Percentiles rank a stretch among this genome's conserved stretches.
phyloP scores from a whole-genome alignment of 1,139 yeast species.

The Geotrichum klebahnii region DNA sequence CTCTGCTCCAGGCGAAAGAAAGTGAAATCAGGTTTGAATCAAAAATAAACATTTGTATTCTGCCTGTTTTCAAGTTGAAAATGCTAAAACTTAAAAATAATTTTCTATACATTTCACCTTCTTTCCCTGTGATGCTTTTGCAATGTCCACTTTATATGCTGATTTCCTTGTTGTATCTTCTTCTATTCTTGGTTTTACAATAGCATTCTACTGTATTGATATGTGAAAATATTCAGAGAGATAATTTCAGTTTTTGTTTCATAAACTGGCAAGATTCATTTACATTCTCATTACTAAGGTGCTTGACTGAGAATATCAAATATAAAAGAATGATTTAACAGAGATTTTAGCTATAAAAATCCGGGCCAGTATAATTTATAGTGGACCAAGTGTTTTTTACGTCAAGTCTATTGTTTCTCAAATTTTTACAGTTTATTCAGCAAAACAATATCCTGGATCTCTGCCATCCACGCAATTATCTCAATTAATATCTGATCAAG shows the following conservation, averaged over 20 bases:
- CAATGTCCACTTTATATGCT: neutral
- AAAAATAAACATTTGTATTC: neutral
- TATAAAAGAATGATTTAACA: too few species aligned
- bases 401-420: conserved; percentile 26
- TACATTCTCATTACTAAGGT: too few species aligned
- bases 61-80: neutral
- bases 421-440: conserved; percentile 26
- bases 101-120: neutral
- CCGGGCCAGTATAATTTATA: neutral
- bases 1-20: neutral
- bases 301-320: too few species aligned
- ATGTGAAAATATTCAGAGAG: too few species aligned
- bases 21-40: neutral
- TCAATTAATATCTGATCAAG: conserved; percentile 29
- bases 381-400: conserved; percentile 26
- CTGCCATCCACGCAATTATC: conserved; percentile 29
- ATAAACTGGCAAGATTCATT: too few species aligned
- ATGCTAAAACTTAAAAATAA: neutral
- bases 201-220: too few species aligned
- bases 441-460: conserved; percentile 30
- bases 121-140: neutral
- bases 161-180: neutral
- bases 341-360: neutral
- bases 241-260: too few species aligned
- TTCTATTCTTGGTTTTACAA: neutral